Percentiles rank a stretch among this genome's conserved stretches.
phyloP scores from a whole-genome alignment of 345 rosid genomes.

The Heritiera littoralis region DNA sequence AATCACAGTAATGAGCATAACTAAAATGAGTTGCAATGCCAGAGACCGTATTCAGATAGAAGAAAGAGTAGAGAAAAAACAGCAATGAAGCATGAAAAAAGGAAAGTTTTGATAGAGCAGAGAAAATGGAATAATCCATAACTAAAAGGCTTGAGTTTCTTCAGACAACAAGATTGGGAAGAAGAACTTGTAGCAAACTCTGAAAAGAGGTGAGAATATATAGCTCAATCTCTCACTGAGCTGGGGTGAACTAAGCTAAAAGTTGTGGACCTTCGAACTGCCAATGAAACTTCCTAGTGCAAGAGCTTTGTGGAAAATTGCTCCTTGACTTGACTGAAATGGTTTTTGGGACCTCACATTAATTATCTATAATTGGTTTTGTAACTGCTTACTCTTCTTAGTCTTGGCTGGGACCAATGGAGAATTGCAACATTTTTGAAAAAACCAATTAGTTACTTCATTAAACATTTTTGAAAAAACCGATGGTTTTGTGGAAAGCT shows the following conservation, averaged over 20 bases:
- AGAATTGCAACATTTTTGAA: not conserved
- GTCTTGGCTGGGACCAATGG: not conserved
- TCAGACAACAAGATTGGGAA: not conserved
- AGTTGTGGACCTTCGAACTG: not conserved
- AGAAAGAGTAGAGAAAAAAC: not conserved
- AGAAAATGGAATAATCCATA: not conserved
- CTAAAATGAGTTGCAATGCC: not conserved
- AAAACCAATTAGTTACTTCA: not conserved
- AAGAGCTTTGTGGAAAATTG: not conserved
- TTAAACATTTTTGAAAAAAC: not conserved
- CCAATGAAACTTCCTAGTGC: not conserved
- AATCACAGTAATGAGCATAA: conserved; percentile 26
- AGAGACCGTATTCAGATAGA: not conserved
- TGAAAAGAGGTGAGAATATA: not conserved
- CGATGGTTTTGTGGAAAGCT: no score
- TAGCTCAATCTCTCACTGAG: not conserved
- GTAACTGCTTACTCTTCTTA: not conserved
- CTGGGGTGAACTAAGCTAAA: not conserved
- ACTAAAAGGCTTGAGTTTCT: not conserved
- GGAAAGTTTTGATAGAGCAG: not conserved
- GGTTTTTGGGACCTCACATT: not conserved
- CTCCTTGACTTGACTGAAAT: not conserved
- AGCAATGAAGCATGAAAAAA: not conserved
- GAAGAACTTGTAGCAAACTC: not conserved
- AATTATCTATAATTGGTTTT: not conserved